These are phyloP conservation scores for Silene vulgaris DNA, from an alignment of 179 eudicot genomes.

Conservation along the genomic window DNA sequence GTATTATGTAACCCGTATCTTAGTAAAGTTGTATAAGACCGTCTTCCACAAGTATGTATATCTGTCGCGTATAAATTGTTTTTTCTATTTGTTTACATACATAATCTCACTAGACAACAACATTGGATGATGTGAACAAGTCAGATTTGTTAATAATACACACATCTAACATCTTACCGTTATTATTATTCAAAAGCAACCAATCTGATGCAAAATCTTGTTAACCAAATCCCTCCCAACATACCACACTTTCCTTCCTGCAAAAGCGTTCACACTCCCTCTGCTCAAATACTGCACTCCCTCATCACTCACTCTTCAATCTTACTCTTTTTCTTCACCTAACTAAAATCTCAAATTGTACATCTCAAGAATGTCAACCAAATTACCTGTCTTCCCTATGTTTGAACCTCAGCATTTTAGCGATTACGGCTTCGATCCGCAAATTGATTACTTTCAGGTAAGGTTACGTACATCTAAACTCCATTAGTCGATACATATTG, in stretches of 20 bases:
- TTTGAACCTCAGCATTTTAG: conserved; percentile 65
- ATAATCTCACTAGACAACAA: not conserved
- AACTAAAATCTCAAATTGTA: not conserved
- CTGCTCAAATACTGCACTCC: not conserved
- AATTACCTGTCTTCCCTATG: conserved; percentile 48
- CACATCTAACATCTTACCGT: not conserved
- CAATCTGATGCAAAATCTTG: conserved; percentile 7
- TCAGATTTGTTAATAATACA: not conserved
- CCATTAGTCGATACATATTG: too few species aligned
- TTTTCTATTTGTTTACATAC: too few species aligned
- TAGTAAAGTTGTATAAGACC: too few species aligned
- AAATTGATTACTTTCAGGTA: conserved; percentile 80
- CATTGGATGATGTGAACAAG: not conserved
- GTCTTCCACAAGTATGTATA: too few species aligned
- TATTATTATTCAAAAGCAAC: not conserved
- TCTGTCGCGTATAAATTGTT: too few species aligned
- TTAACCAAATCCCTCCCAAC: not conserved
- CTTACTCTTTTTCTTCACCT: not conserved
- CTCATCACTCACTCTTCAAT: not conserved
- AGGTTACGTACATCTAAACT: not conserved
- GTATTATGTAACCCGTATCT: too few species aligned
- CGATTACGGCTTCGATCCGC: conserved; percentile 88
- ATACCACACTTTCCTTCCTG: conserved; percentile 22
- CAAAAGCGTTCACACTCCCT: conserved; percentile 16
- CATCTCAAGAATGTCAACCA: conserved; percentile 13